A percentile compares a stretch with the other conserved stretches of the same genome.
Evolutionary conservation across 139 green algal genomes (phyloP).

Genomic region (Coccomyxa sp.): DNA sequence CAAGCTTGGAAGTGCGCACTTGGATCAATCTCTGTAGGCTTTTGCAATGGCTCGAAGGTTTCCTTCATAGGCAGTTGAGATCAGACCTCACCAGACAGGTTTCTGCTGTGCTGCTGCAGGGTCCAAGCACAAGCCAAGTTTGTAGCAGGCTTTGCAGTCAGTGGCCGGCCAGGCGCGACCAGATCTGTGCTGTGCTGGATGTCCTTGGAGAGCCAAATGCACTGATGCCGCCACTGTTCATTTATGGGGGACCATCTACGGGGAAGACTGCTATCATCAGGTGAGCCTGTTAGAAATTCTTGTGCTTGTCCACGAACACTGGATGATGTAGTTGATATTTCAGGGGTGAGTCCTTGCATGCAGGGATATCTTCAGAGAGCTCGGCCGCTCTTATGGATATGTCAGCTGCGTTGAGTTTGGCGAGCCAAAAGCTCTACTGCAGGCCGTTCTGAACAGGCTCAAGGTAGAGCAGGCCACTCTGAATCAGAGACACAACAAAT

Average conservation of each 20-base stretch:
- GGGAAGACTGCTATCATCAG: slow-evolving; percentile 45
- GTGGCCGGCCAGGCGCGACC: slow-evolving; percentile 13
- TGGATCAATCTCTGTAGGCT: no score
- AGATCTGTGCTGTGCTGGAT: slow-evolving; percentile 2
- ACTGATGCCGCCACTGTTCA: not conserved
- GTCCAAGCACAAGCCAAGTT: not conserved
- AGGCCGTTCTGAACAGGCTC: slow-evolving; percentile 35
- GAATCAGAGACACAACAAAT: no score
- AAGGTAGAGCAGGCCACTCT: slow-evolving; percentile 12
- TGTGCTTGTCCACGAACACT: no score
- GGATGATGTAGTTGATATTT: not conserved
- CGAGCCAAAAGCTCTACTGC: slow-evolving; percentile 11
- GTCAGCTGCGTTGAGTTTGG: slow-evolving; percentile 28
- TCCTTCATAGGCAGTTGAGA: no score
- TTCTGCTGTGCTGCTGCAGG: not conserved
- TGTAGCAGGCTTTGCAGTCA: not conserved
- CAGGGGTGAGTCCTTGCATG: not conserved
- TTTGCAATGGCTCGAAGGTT: no score
- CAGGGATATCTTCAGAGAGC: slow-evolving; percentile 25
- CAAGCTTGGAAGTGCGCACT: no score
- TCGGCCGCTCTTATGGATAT: slow-evolving; percentile 21
- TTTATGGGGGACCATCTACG: slow-evolving; percentile 26
- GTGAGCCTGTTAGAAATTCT: slow-evolving; percentile 4
- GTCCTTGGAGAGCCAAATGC: slow-evolving; percentile 1
- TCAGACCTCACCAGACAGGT: no score